phyloP scores from a whole-genome alignment of 768 basidiomycete genomes.

The Auricularia sp. region DNA sequence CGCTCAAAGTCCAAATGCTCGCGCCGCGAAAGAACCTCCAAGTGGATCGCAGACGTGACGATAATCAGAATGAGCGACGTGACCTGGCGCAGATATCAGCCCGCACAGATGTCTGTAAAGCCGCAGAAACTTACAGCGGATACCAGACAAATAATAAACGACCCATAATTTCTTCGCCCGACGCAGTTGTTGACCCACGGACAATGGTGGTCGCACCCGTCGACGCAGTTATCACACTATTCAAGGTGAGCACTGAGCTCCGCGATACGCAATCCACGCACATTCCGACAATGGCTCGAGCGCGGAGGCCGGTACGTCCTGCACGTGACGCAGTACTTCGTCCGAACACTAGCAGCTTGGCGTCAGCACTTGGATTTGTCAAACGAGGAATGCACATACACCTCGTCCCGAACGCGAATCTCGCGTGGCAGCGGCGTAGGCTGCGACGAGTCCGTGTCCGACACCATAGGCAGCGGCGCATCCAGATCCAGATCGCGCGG shows the following conservation, averaged over 20 bases:
- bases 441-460: slow-evolving; percentile 52
- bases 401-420: slow-evolving; percentile 67
- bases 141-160: slow-evolving; percentile 81
- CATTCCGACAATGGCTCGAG: slow-evolving; percentile 93
- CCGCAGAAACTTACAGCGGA: slow-evolving; percentile 45
- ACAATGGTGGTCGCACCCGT: slow-evolving; percentile 88
- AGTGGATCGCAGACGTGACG: slow-evolving; percentile 73
- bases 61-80: slow-evolving; percentile 66
- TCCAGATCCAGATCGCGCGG: slow-evolving; percentile 81
- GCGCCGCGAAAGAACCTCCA: slow-evolving; percentile 53
- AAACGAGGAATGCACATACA: slow-evolving; percentile 38
- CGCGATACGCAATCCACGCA: slow-evolving; percentile 28
- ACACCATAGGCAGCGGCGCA: slow-evolving; percentile 61
- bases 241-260: slow-evolving; percentile 4
- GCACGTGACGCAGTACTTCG: slow-evolving; percentile 93
- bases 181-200: slow-evolving; percentile 94
- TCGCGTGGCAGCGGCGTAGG: slow-evolving; percentile 70
- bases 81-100: slow-evolving; percentile 36
- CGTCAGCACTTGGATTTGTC: background rate
- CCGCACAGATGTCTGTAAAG: background rate
- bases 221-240: slow-evolving; percentile 95
- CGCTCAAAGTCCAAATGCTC: slow-evolving; percentile 39
- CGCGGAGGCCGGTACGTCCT: slow-evolving; percentile 86
- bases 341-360: slow-evolving; percentile 52
- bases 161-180: slow-evolving; percentile 87